Conservation (phyloP, 2,329 filamentous ascomycete genomes). For the Colletotrichum camelliae region DNA sequence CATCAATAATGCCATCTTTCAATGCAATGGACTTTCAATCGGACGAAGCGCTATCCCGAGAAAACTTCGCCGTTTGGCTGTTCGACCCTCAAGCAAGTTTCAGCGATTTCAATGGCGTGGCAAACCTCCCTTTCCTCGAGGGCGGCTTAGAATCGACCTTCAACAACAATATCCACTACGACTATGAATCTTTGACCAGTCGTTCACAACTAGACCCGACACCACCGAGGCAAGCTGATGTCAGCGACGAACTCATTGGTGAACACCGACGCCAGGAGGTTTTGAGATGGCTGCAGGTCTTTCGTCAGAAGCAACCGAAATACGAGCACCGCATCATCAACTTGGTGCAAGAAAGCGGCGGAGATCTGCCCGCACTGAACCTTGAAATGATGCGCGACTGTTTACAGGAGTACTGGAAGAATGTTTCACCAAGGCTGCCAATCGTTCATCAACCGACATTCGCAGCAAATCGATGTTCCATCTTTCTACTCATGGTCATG, state of each 20-base stretch:
- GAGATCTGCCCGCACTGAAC: conserved; percentile 61
- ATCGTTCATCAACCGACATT: conserved; percentile 91
- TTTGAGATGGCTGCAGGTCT: conserved; percentile 46
- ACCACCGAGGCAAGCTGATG: conserved; percentile 43
- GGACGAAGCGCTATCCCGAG: conserved; percentile 40
- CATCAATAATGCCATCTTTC: conserved; percentile 37
- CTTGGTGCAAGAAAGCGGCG: conserved; percentile 40
- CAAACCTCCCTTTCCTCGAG: conserved; percentile 52
- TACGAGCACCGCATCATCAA: conserved; percentile 32
- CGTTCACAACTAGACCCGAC: conserved; percentile 50
- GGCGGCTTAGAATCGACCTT: conserved; percentile 56
- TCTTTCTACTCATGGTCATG: conserved; percentile 79
- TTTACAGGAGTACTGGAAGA: conserved; percentile 85
- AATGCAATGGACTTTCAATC: conserved; percentile 35
- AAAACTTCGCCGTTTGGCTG: conserved; percentile 57
- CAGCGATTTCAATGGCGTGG: conserved; percentile 44
- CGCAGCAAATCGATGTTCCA: conserved; percentile 77
- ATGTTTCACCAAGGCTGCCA: conserved; percentile 84
- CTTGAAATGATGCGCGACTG: conserved; percentile 86
- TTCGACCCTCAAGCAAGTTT: conserved; percentile 51
- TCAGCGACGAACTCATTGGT: conserved; percentile 48
- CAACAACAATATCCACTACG: conserved; percentile 56
- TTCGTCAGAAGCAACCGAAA: conserved; percentile 48
- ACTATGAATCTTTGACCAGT: conserved; percentile 55
- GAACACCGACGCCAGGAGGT: conserved; percentile 52